Evolutionary conservation across 2,329 filamentous ascomycete species (phyloP), one percentile per base, ranked within the genome.

Genomic region (Fusarium beomiforme): DNA sequence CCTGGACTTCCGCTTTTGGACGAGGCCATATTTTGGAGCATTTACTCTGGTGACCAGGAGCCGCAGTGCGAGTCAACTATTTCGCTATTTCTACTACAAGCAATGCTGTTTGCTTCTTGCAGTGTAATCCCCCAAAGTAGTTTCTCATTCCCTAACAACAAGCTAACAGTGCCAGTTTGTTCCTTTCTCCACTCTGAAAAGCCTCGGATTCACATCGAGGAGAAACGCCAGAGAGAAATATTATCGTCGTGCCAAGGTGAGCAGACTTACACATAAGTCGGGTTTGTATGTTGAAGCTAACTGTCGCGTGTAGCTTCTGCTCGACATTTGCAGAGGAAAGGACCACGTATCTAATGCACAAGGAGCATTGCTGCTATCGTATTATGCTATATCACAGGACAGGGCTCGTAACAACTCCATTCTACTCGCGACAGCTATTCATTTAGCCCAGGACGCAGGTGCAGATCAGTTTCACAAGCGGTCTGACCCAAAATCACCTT

Each of bases 1-100:
- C 67, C 69, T 3, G 54, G 36, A 7, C 33, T 71, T n/a, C 69
- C 69, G 6, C 21, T 71, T 0, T 12, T 70, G 8, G 55, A 71
- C 8, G 67, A 71, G 31, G 23, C 50, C 13, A 5, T 37, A 1
- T 37, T 51, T 8, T 51, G 47, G 47, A 31, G 21, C 11, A 5
- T 51, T n/a, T 51, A 51, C 17, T 51, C 31, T 11, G 17, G 47
- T 16, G 31, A 24, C 6, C 19, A 24, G 47, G 13, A 58, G 7
- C 17, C 24, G 1, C 2, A 21, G 2, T 21, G 7, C 4, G 9
- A 3, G 2, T 7, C 12, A 4, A 24, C 4, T 0, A 10, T 51
- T 2, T 51, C 47, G 3, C 21, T 51, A 0, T 24, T 51, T 3
- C 7, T 51, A 0, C 11, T 51, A 3, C 31, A 51, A 21, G 31